phyloP scores from a whole-genome alignment of 2,329 filamentous ascomycete genomes.

The Orbilia ellipsospora region DNA sequence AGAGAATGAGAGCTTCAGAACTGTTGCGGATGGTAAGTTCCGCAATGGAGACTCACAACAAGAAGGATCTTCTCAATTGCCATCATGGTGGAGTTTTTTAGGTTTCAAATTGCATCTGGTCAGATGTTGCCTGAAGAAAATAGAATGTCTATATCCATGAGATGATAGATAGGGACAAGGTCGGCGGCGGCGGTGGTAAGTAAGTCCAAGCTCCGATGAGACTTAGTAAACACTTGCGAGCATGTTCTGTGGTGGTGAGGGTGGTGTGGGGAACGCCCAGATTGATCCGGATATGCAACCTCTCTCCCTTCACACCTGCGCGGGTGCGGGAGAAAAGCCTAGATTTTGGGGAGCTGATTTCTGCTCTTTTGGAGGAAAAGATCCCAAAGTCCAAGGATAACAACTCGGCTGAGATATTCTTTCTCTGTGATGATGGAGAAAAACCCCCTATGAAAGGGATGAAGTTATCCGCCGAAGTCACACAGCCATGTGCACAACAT shows the following conservation, averaged over 20 bases:
- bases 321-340: slow-evolving; percentile 56
- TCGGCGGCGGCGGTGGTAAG: not conserved
- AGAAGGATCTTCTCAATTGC: not conserved
- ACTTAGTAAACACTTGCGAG: not conserved
- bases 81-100: no score
- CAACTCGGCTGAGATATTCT: no score
- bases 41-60: not conserved
- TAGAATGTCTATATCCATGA: not conserved
- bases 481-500: no score
- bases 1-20: not conserved
- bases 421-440: no score
- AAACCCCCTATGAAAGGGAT: no score
- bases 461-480: no score
- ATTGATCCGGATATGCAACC: slow-evolving; percentile 55
- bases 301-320: slow-evolving; percentile 43
- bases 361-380: not conserved
- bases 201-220: not conserved
- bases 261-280: slow-evolving; percentile 47
- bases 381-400: no score
- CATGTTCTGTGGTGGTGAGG: slow-evolving; percentile 6
- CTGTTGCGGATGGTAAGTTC: not conserved
- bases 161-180: not conserved
- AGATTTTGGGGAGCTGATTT: slow-evolving; percentile 38
- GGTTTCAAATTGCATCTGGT: no score
- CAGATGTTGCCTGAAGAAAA: no score